Base-by-base conservation (phyloP, 225 moss, liverwort and hornwort species). In the Marchantia polymorpha region DNA sequence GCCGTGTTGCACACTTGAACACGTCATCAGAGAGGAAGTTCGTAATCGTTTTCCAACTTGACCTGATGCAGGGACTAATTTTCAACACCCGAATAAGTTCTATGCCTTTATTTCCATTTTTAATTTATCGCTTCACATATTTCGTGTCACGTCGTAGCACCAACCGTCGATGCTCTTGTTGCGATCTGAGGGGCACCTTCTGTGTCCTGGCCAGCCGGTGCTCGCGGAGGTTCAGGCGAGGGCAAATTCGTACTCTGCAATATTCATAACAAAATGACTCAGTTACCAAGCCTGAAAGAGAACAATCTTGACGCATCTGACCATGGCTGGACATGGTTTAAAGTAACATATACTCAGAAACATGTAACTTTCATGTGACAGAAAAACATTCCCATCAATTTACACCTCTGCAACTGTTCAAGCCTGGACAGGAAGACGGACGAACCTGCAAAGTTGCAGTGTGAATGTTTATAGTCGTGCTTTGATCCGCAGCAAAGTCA, bases 401-500 rank as follows among this genome's bases (percentile, higher is more conserved):
- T 17, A 11, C 72, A 25, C 20, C 19, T 29, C 14, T 67, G 4
- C 67, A 9, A 14, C n/a, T 39, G 8, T 25, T 52, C 8, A 52
- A 23, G 17, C 50, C 26, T n/a, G 73, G 27, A 17, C 52, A 73
- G 26, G 23, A 73, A 39, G 39, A 5, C 0, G 52, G 15, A 79
- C 73, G 49, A 29, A 85, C 85, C 79, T 85, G 82, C 49, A 70
- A 20, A 49, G 79, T 71, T 23, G 71, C 70, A 13, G 30, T 19
- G 19, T 70, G 70, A 22, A 70, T 64, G 22, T 76, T 64, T 48
- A 72, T 19, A 46, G 63, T 77, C 15, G 64, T 77, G 69, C 13
- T 63, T 68, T 72, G 72, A 4, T 79, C 84, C 25, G 65, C 65
- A 26, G 73, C 13, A 46, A 81, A 85, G 22, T 83, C 88, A 55